These are phyloP conservation scores for Cyphellophora attinorum DNA, from an alignment of 2,329 filamentous ascomycete species.

Conservation along the genomic window DNA sequence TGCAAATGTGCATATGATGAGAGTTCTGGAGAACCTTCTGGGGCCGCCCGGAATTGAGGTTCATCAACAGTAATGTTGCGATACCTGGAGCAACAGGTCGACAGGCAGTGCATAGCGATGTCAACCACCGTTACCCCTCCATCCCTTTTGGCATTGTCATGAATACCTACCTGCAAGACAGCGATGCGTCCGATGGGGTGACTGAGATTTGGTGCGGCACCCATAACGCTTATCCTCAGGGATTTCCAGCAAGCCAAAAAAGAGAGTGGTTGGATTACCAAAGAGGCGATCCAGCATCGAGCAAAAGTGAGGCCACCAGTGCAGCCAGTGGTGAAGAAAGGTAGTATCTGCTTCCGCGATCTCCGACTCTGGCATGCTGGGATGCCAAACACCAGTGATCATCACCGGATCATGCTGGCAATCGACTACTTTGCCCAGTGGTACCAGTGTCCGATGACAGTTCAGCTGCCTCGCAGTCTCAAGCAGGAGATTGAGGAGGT, in stretches of 20 bases:
- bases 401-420: conserved; percentile 37
- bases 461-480: conserved; percentile 7
- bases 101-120: conserved; percentile 32
- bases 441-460: conserved; percentile 13
- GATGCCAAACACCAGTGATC: conserved; percentile 44
- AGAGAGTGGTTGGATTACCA: conserved; percentile 20
- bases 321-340: conserved; percentile 35
- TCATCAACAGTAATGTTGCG: conserved; percentile 30
- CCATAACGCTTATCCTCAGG: conserved; percentile 28
- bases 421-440: conserved; percentile 19
- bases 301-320: conserved; percentile 24
- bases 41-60: conserved; percentile 28
- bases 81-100: conserved; percentile 24
- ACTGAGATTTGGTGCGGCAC: conserved; percentile 44
- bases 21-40: conserved; percentile 23
- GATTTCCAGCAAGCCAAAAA: conserved; percentile 29
- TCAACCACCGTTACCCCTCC: conserved; percentile 35
- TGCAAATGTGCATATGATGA: conserved; percentile 26
- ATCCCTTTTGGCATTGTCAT: conserved; percentile 39
- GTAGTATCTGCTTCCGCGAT: conserved; percentile 49
- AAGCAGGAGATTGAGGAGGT: conserved; percentile 8
- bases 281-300: conserved; percentile 23
- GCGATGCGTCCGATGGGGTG: conserved; percentile 34
- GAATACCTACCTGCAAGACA: conserved; percentile 38
- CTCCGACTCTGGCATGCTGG: conserved; percentile 55